A percentile compares a stretch with the other conserved stretches of the same genome.
These are phyloP conservation scores for Exserohilum turcica DNA, from an alignment of 2,329 filamentous ascomycete genomes.

Conservation along the genomic window DNA sequence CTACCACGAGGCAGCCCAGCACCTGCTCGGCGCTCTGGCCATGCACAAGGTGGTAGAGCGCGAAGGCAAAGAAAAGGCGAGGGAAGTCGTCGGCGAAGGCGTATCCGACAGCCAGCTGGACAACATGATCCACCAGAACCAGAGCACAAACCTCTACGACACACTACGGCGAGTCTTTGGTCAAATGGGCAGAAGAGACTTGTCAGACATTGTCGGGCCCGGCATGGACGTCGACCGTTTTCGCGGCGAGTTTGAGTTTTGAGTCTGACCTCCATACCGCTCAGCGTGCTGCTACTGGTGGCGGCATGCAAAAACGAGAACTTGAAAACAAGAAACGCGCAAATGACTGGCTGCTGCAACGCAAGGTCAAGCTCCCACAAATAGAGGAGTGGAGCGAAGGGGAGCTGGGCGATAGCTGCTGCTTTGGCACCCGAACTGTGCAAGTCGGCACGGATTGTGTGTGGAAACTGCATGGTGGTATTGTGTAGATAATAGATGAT, in stretches of 20 bases:
- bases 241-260: slow-evolving; percentile 89
- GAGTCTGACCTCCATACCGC: slow-evolving; percentile 13
- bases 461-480: slow-evolving; percentile 39
- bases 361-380: slow-evolving; percentile 16
- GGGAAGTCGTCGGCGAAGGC: slow-evolving; percentile 71
- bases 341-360: slow-evolving; percentile 26
- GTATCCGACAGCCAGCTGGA: slow-evolving; percentile 76
- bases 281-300: background rate
- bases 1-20: slow-evolving; percentile 88
- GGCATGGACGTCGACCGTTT: slow-evolving; percentile 92
- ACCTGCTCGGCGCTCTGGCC: slow-evolving; percentile 85
- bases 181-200: slow-evolving; percentile 87
- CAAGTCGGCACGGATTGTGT: slow-evolving; percentile 28
- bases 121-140: slow-evolving; percentile 89
- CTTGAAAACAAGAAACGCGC: background rate
- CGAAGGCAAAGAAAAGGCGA: slow-evolving; percentile 79
- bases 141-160: slow-evolving; percentile 95
- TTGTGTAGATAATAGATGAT: slow-evolving; percentile 21
- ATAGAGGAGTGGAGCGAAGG: slow-evolving; percentile 17
- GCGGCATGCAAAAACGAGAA: background rate
- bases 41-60: slow-evolving; percentile 96
- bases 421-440: slow-evolving; percentile 37
- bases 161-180: slow-evolving; percentile 93
- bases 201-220: slow-evolving; percentile 83
- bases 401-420: slow-evolving; percentile 38